A percentile compares a stretch with the other conserved stretches of the same genome.
Conservation (phyloP, 169 alveolate genomes). For the Cystoisospora suis region DNA sequence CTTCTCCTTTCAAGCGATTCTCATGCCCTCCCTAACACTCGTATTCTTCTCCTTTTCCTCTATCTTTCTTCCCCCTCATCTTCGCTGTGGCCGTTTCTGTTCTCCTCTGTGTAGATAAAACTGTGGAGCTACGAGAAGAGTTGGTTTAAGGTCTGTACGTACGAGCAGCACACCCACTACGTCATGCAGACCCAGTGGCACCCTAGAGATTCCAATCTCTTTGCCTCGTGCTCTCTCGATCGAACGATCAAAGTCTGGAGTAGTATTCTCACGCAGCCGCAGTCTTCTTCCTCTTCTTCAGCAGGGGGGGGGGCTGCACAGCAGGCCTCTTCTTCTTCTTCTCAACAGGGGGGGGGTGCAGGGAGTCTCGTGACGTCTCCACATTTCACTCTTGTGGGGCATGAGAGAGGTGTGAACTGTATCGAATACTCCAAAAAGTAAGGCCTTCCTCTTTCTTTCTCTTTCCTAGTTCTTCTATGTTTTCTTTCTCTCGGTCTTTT, state of each 20-base stretch:
- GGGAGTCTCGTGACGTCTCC: conserved; percentile 83
- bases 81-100: background rate
- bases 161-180: conserved; percentile 97
- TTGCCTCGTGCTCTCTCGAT: conserved; percentile 82
- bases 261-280: conserved; percentile 36
- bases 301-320: conserved; percentile 26
- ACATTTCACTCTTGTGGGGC: conserved; percentile 96
- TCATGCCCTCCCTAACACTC: background rate
- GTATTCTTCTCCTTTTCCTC: background rate
- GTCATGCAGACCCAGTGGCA: conserved; percentile 97
- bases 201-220: conserved; percentile 95
- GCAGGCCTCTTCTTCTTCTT: background rate
- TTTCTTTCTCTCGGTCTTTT: background rate
- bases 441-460: background rate
- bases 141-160: conserved; percentile 91
- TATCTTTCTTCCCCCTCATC: background rate
- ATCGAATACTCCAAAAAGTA: conserved; percentile 86
- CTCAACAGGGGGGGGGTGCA: background rate
- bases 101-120: conserved; percentile 75
- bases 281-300: no score
- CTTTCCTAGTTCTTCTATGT: background rate
- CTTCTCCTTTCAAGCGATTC: background rate
- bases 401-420: conserved; percentile 97
- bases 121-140: conserved; percentile 97
- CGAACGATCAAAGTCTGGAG: conserved; percentile 94